Evolutionary conservation across 371 early-diverging fungal species (phyloP).

Genomic region (Mucor racemosus): DNA sequence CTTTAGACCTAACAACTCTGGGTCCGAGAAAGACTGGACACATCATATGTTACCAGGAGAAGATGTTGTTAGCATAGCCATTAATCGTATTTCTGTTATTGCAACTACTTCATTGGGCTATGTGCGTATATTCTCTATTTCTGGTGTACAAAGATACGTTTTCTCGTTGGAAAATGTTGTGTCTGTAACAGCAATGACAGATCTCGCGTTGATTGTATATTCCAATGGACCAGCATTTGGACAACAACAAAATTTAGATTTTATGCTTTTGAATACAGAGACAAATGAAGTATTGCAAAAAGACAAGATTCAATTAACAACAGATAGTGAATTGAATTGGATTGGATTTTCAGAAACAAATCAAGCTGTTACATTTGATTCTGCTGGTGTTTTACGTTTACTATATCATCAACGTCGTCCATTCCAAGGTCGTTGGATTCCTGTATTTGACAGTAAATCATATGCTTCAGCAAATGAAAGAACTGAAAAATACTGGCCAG

Average conservation of each 20-base stretch:
- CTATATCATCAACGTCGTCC: conserved; percentile 61
- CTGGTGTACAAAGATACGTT: conserved; percentile 79
- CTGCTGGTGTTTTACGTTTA: conserved; percentile 65
- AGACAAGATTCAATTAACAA: conserved; percentile 70
- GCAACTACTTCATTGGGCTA: conserved; percentile 77
- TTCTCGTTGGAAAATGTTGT: conserved; percentile 72
- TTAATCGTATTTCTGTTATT: conserved; percentile 70
- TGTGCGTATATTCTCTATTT: conserved; percentile 76
- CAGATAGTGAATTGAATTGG: conserved; percentile 74
- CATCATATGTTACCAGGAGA: conserved; percentile 69
- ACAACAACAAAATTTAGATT: conserved; percentile 68
- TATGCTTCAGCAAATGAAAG: conserved; percentile 30
- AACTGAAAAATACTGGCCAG: conserved; percentile 74
- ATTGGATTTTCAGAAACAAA: conserved; percentile 83
- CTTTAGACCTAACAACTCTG: conserved; percentile 33
- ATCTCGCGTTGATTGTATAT: conserved; percentile 41
- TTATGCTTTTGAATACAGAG: conserved; percentile 70
- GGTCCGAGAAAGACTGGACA: conserved; percentile 79
- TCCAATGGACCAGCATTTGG: conserved; percentile 32
- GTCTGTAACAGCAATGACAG: conserved; percentile 61
- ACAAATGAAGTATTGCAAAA: conserved; percentile 60
- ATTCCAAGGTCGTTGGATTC: conserved; percentile 76
- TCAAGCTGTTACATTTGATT: conserved; percentile 72
- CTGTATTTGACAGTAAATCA: conserved; percentile 67
- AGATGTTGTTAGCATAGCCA: conserved; percentile 71